Base-by-base conservation (phyloP, 768 basidiomycete genomes). In the Boletus rubescentipes region DNA sequence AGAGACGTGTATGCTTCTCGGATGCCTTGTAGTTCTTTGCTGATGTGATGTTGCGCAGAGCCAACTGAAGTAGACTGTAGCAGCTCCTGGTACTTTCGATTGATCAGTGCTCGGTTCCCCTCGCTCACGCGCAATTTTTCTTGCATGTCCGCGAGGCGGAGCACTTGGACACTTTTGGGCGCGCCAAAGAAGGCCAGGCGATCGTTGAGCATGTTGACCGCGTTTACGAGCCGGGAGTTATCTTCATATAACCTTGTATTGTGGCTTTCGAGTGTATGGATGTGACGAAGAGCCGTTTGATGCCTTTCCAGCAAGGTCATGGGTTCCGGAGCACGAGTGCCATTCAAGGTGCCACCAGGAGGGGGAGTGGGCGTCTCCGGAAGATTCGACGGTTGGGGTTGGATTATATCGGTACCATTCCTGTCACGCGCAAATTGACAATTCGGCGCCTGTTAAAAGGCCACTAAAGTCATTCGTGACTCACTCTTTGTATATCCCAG, bases 281-380 rank as follows among this genome's bases (percentile, higher is more conserved):
- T 45, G 32, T 66, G 75, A 42, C 69, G 71, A 5, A 71, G 49
- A 53, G 56, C 37, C 14, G 31, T n/a, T 21, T 63, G 58, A 47
- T 61, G 42, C 8, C 34, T 57, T 16, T 72, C 67, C 16, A 40
- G 44, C 10, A 81, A 71, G 7, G 73, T 70, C 18, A 79, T 75
- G 57, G 70, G 71, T 55, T 80, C 80, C 5, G 70, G 60, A 21
- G 79, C 69, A 58, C 75, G 81, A 12, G 74, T 74, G 65, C 77
- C 79, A 16, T 42, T 23, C 16, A 26, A 11, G 20, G 37, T 16
- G 20, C 9, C 23, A 20, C 40, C 26, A 39, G 38, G 40, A 51
- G 59, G 42, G 18, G 49, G 46, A 8, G 44, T 49, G 9, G 55
- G 59, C 2, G 54, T 51, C 5, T 53, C 54, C 0, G 45, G 52